Conservation (phyloP, 1,139 yeast genomes). For the Saccharomyces hybrid region DNA sequence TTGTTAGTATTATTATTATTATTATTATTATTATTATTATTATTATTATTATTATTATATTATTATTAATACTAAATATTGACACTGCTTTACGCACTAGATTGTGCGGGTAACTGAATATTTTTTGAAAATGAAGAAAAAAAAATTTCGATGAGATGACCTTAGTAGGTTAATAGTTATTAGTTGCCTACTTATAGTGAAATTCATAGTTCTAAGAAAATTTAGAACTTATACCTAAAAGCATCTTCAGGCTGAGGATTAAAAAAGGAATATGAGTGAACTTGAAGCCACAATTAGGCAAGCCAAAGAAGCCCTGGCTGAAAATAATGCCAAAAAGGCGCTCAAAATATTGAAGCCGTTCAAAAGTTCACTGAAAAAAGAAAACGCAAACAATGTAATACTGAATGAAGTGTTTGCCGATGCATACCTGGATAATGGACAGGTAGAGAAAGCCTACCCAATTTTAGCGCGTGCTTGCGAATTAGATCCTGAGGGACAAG, state of each 20-base stretch:
- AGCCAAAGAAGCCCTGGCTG: slow-evolving; percentile 33
- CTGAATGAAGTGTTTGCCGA: slow-evolving; percentile 54
- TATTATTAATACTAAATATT: neutral
- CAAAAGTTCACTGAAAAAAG: slow-evolving; percentile 20
- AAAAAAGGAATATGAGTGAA: slow-evolving; percentile 14
- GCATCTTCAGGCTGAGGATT: neutral
- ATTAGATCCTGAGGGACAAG: slow-evolving; percentile 55
- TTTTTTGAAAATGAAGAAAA: neutral
- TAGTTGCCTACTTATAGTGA: neutral
- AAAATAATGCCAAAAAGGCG: slow-evolving; percentile 37
- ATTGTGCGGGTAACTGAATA: neutral
- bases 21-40: no score
- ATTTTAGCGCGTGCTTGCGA: slow-evolving; percentile 56
- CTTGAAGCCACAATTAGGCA: slow-evolving; percentile 17
- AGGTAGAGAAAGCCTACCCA: slow-evolving; percentile 69
- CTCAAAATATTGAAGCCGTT: slow-evolving; percentile 34
- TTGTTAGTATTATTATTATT: neutral
- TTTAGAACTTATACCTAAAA: neutral
- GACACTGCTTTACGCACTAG: neutral
- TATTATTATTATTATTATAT: no score
- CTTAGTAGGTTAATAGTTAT: neutral
- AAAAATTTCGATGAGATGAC: neutral
- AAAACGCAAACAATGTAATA: slow-evolving; percentile 30
- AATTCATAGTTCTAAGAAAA: neutral
- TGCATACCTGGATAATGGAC: slow-evolving; percentile 66